These are phyloP conservation scores for Puccinia horiana DNA, from an alignment of 1,284 basidiomycete species.

Conservation along the genomic window DNA sequence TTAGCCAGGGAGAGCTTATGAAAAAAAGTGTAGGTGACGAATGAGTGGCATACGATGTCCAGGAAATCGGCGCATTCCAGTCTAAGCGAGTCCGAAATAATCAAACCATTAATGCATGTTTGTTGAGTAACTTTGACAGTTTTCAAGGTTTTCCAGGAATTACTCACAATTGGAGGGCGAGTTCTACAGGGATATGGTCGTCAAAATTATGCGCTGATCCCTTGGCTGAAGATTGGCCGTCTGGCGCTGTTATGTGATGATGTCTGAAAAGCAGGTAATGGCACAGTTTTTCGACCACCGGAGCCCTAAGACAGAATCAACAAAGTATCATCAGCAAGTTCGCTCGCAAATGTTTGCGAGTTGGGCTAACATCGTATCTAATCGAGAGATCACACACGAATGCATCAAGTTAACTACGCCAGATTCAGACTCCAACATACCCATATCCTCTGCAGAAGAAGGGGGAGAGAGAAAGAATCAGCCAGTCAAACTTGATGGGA, in stretches of 20 bases:
- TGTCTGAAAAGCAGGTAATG: slow-evolving; percentile 37
- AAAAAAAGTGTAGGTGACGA: not conserved
- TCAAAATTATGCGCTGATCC: slow-evolving; percentile 36
- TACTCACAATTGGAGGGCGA: slow-evolving; percentile 44
- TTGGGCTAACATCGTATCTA: not conserved
- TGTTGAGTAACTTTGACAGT: not conserved
- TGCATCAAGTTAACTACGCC: slow-evolving; percentile 43
- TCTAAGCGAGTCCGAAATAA: not conserved
- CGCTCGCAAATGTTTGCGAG: too few relatives aligned
- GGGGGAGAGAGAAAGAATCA: not conserved
- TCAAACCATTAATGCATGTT: not conserved
- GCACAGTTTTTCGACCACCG: slow-evolving; percentile 43
- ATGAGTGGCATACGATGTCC: slow-evolving; percentile 22
- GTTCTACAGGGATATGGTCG: slow-evolving; percentile 38
- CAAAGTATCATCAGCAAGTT: not conserved
- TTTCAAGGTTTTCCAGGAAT: not conserved
- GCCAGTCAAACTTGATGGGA: not conserved
- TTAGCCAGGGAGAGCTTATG: not conserved
- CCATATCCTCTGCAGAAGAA: slow-evolving; percentile 32
- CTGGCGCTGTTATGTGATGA: slow-evolving; percentile 18
- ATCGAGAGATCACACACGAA: slow-evolving; percentile 24
- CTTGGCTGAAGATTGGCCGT: not conserved
- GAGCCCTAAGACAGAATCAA: slow-evolving; percentile 12
- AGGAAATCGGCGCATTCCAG: slow-evolving; percentile 47
- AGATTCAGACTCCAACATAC: slow-evolving; percentile 46